Evolutionary conservation across 2,329 filamentous ascomycete species (phyloP).

Genomic region (Fusarium sp.): DNA sequence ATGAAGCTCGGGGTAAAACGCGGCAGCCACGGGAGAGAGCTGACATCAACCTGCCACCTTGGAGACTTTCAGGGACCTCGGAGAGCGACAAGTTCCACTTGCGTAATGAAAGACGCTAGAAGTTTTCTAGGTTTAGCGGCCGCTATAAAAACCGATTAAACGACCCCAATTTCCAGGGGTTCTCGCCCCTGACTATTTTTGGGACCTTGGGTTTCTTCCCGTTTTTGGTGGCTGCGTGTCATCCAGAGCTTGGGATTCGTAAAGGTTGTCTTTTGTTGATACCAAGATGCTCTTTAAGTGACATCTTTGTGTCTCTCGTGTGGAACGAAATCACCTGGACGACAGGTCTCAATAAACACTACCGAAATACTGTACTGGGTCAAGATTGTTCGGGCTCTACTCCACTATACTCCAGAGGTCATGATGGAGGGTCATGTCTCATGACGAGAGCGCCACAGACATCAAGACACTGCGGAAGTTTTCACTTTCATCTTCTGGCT

Average conservation of each 20-base stretch:
- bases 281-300: background rate
- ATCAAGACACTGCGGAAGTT: background rate
- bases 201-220: background rate
- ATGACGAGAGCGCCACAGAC: background rate
- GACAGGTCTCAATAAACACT: background rate
- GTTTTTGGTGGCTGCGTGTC: slow-evolving; percentile 8
- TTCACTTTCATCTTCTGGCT: background rate
- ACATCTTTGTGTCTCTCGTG: background rate
- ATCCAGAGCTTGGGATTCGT: slow-evolving; percentile 15
- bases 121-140: slow-evolving; percentile 13
- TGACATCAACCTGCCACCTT: background rate
- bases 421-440: background rate
- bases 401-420: background rate
- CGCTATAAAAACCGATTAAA: slow-evolving; percentile 1
- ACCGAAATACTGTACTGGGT: background rate
- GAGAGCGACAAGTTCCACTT: slow-evolving; percentile 26
- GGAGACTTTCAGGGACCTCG: slow-evolving; percentile 29
- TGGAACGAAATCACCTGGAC: background rate
- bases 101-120: slow-evolving; percentile 26
- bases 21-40: slow-evolving; percentile 22
- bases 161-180: slow-evolving; percentile 1
- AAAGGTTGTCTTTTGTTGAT: background rate
- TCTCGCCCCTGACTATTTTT: slow-evolving; percentile 37
- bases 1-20: background rate
- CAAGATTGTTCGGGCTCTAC: background rate